Conservation (phyloP, 2,329 filamentous ascomycete species). For the Seiridium unicorne region DNA sequence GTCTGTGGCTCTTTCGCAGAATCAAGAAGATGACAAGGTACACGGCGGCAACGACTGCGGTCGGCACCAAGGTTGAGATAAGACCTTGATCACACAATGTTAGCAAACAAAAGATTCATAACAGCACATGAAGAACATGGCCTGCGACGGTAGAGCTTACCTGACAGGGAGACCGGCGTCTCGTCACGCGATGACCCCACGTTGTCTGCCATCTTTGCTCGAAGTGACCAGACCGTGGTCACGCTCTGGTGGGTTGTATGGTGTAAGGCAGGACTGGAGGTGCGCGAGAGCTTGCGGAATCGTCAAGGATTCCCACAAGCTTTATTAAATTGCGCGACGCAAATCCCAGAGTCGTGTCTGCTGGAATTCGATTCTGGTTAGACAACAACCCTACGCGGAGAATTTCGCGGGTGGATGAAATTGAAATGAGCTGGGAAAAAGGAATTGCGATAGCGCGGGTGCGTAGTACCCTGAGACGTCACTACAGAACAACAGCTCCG, state of each 20-base stretch:
- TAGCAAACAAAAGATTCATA: neutral
- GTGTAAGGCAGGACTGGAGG: too few relatives aligned
- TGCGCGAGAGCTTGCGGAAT: too few relatives aligned
- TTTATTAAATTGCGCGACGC: neutral
- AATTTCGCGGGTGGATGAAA: neutral
- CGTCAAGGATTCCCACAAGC: neutral
- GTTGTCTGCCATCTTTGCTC: constrained; percentile 17
- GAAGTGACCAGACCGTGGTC: neutral
- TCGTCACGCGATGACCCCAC: constrained; percentile 10
- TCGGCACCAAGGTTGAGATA: constrained; percentile 40
- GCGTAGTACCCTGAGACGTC: neutral
- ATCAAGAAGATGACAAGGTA: constrained; percentile 44
- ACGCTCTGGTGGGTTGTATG: neutral
- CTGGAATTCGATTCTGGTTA: neutral
- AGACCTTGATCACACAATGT: constrained; percentile 28
- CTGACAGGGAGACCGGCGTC: constrained; percentile 17
- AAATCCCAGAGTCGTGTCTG: neutral
- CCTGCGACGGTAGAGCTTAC: constrained; percentile 14
- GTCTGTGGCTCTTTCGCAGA: constrained; percentile 41
- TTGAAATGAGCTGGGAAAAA: neutral
- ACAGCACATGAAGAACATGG: neutral
- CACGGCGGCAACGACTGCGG: constrained; percentile 32
- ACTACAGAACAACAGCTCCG: neutral
- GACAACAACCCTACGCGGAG: neutral
- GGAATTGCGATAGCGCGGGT: neutral